Conservation (phyloP, 257 asterid species). For the Solanum sejunctum region DNA sequence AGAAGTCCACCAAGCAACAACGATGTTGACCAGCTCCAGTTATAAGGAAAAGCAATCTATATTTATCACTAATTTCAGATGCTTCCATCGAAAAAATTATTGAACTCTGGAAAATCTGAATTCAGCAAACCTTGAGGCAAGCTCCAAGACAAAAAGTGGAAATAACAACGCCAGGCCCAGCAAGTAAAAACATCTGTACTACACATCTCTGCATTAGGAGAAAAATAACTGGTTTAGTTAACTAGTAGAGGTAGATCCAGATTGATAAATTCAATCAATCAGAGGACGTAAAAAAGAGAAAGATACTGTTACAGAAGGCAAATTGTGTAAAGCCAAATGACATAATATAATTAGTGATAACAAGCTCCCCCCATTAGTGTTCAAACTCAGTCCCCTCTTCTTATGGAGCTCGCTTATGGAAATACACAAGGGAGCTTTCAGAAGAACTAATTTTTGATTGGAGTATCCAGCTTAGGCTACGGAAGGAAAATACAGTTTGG, state of each 20-base stretch:
- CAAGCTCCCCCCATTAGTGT: not conserved
- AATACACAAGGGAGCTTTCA: not conserved
- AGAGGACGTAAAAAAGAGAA: not conserved
- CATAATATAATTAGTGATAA: not conserved
- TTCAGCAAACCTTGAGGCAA: conserved; percentile 61
- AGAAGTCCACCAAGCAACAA: conserved; percentile 94
- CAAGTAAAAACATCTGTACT: conserved; percentile 81
- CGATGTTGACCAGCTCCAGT: conserved; percentile 94
- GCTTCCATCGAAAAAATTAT: conserved; percentile 1
- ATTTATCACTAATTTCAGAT: conserved; percentile 19
- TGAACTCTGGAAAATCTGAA: conserved; percentile 6
- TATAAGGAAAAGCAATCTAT: conserved; percentile 76
- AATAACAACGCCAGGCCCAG: conserved; percentile 95
- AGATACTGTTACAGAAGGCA: not conserved
- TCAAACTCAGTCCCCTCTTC: not conserved
- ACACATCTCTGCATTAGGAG: conserved; percentile 60
- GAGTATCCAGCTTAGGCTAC: not conserved
- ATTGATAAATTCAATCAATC: not conserved
- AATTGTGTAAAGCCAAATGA: not conserved
- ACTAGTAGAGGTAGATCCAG: not conserved
- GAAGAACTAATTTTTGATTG: not conserved
- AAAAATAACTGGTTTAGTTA: not conserved
- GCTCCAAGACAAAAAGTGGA: conserved; percentile 85
- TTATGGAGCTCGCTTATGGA: not conserved
- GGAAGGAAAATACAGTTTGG: not conserved